Conservation (phyloP, 2,329 filamentous ascomycete species). For the Fusarium temperatum region DNA sequence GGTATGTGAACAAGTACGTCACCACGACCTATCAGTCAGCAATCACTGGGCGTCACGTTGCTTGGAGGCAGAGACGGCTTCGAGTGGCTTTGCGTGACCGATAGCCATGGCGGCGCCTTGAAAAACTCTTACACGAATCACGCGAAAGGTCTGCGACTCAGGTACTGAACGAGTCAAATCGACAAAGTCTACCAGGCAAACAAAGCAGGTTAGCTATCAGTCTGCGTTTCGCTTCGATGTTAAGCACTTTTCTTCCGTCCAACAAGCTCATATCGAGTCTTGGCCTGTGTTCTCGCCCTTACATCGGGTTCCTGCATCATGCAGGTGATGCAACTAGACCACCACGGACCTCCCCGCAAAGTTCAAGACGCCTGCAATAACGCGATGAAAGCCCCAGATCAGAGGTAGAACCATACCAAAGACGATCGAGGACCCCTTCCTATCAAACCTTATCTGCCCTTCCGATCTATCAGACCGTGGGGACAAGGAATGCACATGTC, state of each 20-base stretch:
- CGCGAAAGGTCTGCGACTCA: too few relatives aligned
- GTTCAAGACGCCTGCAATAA: not conserved
- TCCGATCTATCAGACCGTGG: not conserved
- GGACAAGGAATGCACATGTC: slow-evolving; percentile 13
- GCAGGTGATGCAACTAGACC: not conserved
- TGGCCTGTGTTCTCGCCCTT: not conserved
- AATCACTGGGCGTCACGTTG: not conserved
- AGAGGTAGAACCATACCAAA: not conserved
- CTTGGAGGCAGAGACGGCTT: not conserved
- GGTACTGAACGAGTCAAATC: not conserved
- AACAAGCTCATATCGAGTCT: not conserved
- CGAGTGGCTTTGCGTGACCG: not conserved
- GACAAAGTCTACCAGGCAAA: accelerated
- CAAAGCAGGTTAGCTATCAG: too few relatives aligned
- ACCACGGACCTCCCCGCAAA: not conserved
- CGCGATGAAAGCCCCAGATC: not conserved
- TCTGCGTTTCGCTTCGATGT: too few relatives aligned
- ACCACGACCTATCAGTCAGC: not conserved
- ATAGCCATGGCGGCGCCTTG: not conserved
- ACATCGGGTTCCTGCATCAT: slow-evolving; percentile 22
- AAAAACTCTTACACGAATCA: not conserved
- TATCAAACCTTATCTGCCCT: slow-evolving; percentile 7
- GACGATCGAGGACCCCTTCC: not conserved
- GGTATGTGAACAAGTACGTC: slow-evolving; percentile 1
- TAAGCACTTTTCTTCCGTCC: not conserved